phyloP scores from a whole-genome alignment of 495 filamentous ascomycete genomes.

The Viridothelium virens region DNA sequence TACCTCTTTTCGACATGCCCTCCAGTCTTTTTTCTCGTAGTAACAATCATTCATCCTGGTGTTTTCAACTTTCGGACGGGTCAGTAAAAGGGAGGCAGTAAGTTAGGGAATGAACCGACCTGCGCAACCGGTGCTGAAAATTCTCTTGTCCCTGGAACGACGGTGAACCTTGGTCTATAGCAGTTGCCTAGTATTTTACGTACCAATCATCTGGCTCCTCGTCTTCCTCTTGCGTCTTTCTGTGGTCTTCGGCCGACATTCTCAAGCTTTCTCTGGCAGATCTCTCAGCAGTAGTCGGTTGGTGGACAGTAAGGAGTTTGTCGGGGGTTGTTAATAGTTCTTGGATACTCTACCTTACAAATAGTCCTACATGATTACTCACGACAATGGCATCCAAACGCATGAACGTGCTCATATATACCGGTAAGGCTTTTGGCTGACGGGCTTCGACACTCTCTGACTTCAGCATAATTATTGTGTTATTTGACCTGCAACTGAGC shows the following conservation, averaged over 20 bases:
- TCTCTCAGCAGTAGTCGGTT: too few species aligned
- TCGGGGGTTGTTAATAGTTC: neutral
- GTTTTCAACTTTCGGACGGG: conserved; percentile 61
- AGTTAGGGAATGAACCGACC: conserved; percentile 44
- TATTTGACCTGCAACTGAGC: neutral
- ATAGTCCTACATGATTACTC: too few species aligned
- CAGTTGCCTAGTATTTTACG: conserved; percentile 23
- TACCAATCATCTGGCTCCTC: conserved; percentile 97
- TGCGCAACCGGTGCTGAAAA: conserved; percentile 92
- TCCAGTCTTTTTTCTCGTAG: conserved; percentile 94
- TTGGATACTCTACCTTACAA: neutral
- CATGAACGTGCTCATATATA: conserved; percentile 29
- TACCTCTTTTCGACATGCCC: conserved; percentile 81
- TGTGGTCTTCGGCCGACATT: conserved; percentile 26
- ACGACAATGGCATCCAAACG: conserved; percentile 18
- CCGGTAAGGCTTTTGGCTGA: conserved; percentile 15
- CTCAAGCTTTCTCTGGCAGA: neutral
- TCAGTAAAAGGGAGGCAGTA: neutral
- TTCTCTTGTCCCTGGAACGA: conserved; percentile 75
- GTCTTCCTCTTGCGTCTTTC: conserved; percentile 47
- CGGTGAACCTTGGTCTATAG: conserved; percentile 4
- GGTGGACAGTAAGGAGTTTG: neutral
- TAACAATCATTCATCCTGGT: conserved; percentile 89
- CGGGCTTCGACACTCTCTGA: too few species aligned
- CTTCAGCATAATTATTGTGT: too few species aligned